Evolutionary conservation across 2,329 filamentous ascomycete genomes (phyloP), one percentile per base, ranked within the genome.

Genomic region (Thermothelomyces thermophilus): DNA sequence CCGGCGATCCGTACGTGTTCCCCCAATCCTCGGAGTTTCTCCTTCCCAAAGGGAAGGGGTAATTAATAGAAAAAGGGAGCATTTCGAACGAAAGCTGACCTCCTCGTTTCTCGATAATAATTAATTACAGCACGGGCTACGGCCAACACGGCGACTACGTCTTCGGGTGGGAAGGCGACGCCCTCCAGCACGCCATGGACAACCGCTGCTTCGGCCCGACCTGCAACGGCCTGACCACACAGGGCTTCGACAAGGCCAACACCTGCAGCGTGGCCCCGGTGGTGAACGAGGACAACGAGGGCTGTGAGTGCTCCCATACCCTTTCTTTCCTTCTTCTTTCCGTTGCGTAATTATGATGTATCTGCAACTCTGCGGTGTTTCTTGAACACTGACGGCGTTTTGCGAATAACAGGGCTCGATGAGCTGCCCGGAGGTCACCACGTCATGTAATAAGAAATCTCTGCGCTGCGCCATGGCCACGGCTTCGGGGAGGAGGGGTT

Each of bases 101-200:
- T 26, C n/a, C n/a, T n/a, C n/a, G n/a, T n/a, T 26, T 26, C 24
- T 26, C 16, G 33, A n/a, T n/a, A n/a, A n/a, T n/a, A n/a, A n/a
- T n/a, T 14, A 9, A 5, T 16, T 35, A 35, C 7, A 56, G 49
- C 10, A 63, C 58, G 6, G 63, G 62, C 7, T 64, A 62, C 47
- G 61, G 58, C 9, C 64, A 63, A 40, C 63, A 65, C 55, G 64
- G 60, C 43, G 63, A 66, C 45, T 66, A 66, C 52, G 56, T 66
- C 31, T 66, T 66, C 37, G 64, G 64, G 17, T 66, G 63, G 63
- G 62, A 64, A 60, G 63, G 61, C 10, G 59, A 65, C 45, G 52
- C 58, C 6, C 60, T 65, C 17, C 63, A 65, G 52, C 56, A 58
- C 31, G 62, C 62, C 52, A 64, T 64, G 62, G 59, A 64, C 39